These are phyloP conservation scores for Pseudozyma flocculosa DNA, from an alignment of 1,284 basidiomycete genomes.

Conservation along the genomic window DNA sequence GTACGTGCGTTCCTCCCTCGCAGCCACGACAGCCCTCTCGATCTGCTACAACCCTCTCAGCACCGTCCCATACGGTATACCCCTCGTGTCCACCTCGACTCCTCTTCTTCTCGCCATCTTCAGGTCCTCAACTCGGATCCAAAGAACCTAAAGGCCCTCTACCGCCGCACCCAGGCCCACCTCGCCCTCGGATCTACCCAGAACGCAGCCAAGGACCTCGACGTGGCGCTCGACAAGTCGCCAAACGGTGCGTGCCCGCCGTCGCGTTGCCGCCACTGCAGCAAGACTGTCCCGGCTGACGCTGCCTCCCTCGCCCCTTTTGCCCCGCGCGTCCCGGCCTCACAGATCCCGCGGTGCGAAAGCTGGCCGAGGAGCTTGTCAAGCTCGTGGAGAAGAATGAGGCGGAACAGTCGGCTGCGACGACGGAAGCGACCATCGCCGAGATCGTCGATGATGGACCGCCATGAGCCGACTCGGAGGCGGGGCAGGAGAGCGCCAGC, in stretches of 20 bases:
- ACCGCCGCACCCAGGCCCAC: conserved; percentile 24
- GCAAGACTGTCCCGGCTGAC: neutral
- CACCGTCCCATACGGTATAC: too few species aligned
- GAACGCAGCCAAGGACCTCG: conserved; percentile 28
- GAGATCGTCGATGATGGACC: too few species aligned
- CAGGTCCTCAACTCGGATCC: conserved; percentile 15
- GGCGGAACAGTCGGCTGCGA: conserved; percentile 1
- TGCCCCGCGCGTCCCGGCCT: too few species aligned
- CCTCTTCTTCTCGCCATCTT: too few species aligned
- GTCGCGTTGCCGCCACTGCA: too few species aligned
- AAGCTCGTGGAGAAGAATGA: conserved; percentile 9
- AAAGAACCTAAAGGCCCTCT: conserved; percentile 38
- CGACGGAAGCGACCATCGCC: too few species aligned
- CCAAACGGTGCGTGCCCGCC: conserved; percentile 12
- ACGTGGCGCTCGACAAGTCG: conserved; percentile 23
- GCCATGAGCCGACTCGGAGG: too few species aligned
- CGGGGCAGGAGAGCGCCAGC: too few species aligned
- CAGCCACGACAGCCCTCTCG: too few species aligned
- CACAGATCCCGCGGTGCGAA: conserved; percentile 23
- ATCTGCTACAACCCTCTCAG: too few species aligned
- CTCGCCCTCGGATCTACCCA: conserved; percentile 23
- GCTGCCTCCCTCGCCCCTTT: neutral
- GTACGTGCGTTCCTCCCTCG: neutral
- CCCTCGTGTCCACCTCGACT: too few species aligned
- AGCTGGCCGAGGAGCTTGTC: conserved; percentile 24